Base-by-base conservation (phyloP, 257 asterid genomes). In the Anisodus tanguticus region DNA sequence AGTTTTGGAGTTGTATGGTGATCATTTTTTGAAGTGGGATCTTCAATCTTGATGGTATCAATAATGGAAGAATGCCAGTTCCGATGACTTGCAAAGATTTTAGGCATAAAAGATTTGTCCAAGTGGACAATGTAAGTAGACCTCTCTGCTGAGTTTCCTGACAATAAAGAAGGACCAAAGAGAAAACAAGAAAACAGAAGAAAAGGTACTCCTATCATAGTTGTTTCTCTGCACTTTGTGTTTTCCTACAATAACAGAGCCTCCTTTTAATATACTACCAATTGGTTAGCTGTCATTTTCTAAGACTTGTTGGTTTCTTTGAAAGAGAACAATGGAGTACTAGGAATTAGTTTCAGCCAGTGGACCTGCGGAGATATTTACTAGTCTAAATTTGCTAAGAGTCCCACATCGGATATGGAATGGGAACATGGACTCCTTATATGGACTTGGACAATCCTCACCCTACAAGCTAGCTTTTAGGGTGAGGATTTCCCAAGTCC, bases 61-160 rank as follows among this genome's bases (percentile, higher is more conserved):
- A 76, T 51, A 37, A 47, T 49, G 72, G 67, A 43, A 1, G 66
- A 54, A 53, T 84, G 85, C 89, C 89, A 87, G 2, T 84, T 60
- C 19, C 84, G 54, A 10, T 84, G 87, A 41, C 12, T 72, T 3
- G 85, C 43, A 49, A 80, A 87, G 5, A 68, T 54, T 26, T 74
- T 87, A 10, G 89, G 89, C 87, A 87, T 87, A 64, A 68, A 37
- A 77, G 84, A 84, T 6, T 45, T 81, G 41, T 87, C 89, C 83
- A 87, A 81, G n/a, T 81, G 87, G 66, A 87, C 77, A 71, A 84
- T 87, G 62, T 87, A 87, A 43, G 41, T 72, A n/a, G 84, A 80
- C 49, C 85, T 81, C 17, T 87, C 60, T 37, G 58, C 79, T 64
- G 86, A 79, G 0, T 15, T 19, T 35, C 26, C 53, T 16, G 31